Percentiles rank a stretch among this genome's conserved stretches.
Evolutionary conservation across 1,284 basidiomycete species (phyloP).

Genomic region (Phylloboletellus chloephorus): DNA sequence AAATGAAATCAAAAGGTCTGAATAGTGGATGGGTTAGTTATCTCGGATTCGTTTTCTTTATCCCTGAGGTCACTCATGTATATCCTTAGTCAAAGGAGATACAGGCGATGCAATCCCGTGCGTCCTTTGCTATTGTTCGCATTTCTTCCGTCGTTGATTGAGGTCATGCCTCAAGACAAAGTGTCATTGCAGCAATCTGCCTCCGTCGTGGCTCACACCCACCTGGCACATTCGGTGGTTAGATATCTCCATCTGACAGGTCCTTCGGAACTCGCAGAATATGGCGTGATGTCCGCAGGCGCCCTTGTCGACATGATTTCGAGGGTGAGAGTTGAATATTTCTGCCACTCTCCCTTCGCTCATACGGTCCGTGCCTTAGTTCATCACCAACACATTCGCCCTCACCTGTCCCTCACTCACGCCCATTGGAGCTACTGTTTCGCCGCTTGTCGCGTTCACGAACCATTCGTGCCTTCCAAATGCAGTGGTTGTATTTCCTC

Average conservation of each 20-base stretch:
- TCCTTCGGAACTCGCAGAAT: slow-evolving; percentile 52
- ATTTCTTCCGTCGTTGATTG: slow-evolving; percentile 5
- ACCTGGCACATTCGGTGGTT: slow-evolving; percentile 66
- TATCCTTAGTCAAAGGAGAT: slow-evolving; percentile 55
- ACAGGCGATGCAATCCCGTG: slow-evolving; percentile 72
- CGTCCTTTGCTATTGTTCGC: slow-evolving; percentile 11
- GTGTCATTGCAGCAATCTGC: slow-evolving; percentile 37
- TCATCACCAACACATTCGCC: slow-evolving; percentile 85
- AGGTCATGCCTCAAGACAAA: slow-evolving; percentile 41
- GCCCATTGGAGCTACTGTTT: slow-evolving; percentile 77
- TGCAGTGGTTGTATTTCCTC: slow-evolving; percentile 85
- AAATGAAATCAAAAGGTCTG: slow-evolving; percentile 48
- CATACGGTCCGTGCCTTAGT: slow-evolving; percentile 42
- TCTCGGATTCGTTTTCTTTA: slow-evolving; percentile 1
- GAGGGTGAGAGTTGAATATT: slow-evolving; percentile 39
- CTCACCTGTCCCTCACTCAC: slow-evolving; percentile 70
- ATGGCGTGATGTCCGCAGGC: slow-evolving; percentile 49
- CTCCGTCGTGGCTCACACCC: slow-evolving; percentile 52
- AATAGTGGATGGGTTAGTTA: slow-evolving; percentile 57
- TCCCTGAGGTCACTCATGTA: not conserved
- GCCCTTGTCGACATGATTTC: slow-evolving; percentile 70
- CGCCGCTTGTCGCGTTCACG: slow-evolving; percentile 73
- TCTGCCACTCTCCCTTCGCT: not conserved
- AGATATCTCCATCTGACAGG: slow-evolving; percentile 58
- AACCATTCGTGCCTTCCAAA: slow-evolving; percentile 94